Percentiles rank a stretch among this genome's conserved stretches.
These are phyloP conservation scores for Arachnomyces sp. DNA, from an alignment of 2,329 filamentous ascomycete genomes.

Conservation along the genomic window DNA sequence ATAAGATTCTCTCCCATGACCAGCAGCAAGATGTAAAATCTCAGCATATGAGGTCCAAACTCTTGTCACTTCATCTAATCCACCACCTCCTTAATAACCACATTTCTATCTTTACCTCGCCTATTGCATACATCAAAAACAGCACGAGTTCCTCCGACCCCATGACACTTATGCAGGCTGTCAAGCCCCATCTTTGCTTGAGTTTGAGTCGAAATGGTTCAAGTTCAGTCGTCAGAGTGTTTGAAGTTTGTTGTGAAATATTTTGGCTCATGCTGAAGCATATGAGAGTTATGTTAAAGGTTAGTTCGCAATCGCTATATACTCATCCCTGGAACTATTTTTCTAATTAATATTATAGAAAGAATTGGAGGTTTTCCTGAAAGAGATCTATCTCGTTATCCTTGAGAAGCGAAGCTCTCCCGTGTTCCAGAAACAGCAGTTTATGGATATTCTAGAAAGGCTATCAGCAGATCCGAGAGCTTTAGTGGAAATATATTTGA, in stretches of 20 bases:
- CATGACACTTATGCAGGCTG: constrained; percentile 85
- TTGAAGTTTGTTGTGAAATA: constrained; percentile 92
- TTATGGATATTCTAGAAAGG: constrained; percentile 76
- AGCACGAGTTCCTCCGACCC: constrained; percentile 75
- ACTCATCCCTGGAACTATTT: background rate
- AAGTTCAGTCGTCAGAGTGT: constrained; percentile 83
- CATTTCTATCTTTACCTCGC: constrained; percentile 81
- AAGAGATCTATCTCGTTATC: constrained; percentile 92
- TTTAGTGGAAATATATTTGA: constrained; percentile 90
- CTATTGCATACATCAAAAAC: constrained; percentile 83
- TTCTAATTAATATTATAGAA: constrained; percentile 48
- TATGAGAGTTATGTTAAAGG: constrained; percentile 89
- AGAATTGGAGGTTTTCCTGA: constrained; percentile 95
- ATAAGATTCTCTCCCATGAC: constrained; percentile 80
- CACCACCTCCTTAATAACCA: constrained; percentile 95
- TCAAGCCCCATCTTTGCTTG: constrained; percentile 94
- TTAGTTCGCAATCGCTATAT: constrained; percentile 30
- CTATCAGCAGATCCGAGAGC: constrained; percentile 80
- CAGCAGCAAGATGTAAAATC: constrained; percentile 88
- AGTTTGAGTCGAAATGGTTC: constrained; percentile 92
- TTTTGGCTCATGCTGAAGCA: constrained; percentile 97
- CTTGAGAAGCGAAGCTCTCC: constrained; percentile 82
- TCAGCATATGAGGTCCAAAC: constrained; percentile 93
- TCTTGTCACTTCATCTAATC: constrained; percentile 90
- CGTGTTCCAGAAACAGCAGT: constrained; percentile 83